These are phyloP conservation scores for Colletotrichum lindemuthianum DNA, from an alignment of 2,329 filamentous ascomycete genomes.

Conservation along the genomic window DNA sequence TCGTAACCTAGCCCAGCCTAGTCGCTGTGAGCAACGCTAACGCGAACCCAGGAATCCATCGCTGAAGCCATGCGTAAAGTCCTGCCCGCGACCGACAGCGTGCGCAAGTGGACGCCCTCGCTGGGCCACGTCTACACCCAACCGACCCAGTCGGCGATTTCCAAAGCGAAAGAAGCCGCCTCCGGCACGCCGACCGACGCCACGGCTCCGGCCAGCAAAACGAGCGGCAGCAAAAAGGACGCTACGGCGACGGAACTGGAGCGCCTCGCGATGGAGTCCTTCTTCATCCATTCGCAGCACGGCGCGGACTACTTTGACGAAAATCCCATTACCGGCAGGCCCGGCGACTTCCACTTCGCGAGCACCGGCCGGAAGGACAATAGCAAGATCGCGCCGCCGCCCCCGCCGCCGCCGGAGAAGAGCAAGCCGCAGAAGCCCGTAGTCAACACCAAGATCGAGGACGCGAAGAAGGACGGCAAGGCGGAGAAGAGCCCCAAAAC, in stretches of 20 bases:
- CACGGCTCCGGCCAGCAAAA: conserved; percentile 37
- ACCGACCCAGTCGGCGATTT: conserved; percentile 40
- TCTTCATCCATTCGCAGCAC: conserved; percentile 65
- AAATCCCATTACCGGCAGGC: conserved; percentile 73
- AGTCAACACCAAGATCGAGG: conserved; percentile 54
- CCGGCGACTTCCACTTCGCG: conserved; percentile 72
- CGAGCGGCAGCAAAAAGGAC: conserved; percentile 46
- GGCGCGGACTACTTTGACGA: conserved; percentile 75
- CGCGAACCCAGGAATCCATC: conserved; percentile 29
- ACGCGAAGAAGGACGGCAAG: conserved; percentile 56
- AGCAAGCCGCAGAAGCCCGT: conserved; percentile 39
- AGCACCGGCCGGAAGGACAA: conserved; percentile 65
- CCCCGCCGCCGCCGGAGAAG: conserved; percentile 19
- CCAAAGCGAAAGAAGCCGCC: conserved; percentile 39
- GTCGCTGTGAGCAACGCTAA: conserved; percentile 1
- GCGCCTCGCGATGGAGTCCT: conserved; percentile 65
- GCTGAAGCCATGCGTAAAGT: conserved; percentile 59
- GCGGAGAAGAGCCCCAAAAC: conserved; percentile 56
- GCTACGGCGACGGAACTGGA: conserved; percentile 53
- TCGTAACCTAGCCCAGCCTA: conserved; percentile 53
- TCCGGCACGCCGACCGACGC: conserved; percentile 53
- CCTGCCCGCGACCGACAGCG: conserved; percentile 60
- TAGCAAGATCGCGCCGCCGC: conserved; percentile 41
- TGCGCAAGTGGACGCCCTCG: conserved; percentile 65
- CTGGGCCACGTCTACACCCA: conserved; percentile 62